Conservation (phyloP, 805 yeast genomes). For the Komagataella pastoris region DNA sequence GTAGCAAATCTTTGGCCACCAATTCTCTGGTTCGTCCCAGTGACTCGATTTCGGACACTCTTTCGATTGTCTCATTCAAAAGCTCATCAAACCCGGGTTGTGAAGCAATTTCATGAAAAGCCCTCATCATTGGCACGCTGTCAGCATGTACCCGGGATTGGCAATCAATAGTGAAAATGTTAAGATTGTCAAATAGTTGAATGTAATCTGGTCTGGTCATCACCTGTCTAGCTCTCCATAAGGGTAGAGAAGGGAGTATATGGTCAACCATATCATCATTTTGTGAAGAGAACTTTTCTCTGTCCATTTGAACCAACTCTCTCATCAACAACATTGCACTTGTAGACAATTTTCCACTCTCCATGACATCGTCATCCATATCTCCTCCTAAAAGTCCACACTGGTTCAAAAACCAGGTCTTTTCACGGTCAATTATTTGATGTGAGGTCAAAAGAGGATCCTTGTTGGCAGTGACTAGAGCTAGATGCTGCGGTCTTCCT, state of each 20-base stretch:
- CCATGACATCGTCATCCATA: constrained; percentile 89
- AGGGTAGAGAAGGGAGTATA: constrained; percentile 56
- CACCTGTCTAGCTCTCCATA: constrained; percentile 75
- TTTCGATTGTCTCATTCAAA: constrained; percentile 46
- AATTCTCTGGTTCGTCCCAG: constrained; percentile 68
- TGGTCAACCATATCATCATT: constrained; percentile 22
- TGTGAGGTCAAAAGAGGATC: constrained; percentile 52
- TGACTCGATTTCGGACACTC: constrained; percentile 68
- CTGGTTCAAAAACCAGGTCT: constrained; percentile 76
- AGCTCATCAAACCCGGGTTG: constrained; percentile 61
- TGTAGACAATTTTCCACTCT: constrained; percentile 61
- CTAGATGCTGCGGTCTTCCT: constrained; percentile 74
- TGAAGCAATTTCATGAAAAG: constrained; percentile 64
- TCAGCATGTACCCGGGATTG: constrained; percentile 66
- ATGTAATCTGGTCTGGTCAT: constrained; percentile 81
- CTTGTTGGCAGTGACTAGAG: constrained; percentile 49
- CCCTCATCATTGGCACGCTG: constrained; percentile 83
- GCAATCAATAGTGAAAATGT: constrained; percentile 70
- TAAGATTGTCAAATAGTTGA: constrained; percentile 59
- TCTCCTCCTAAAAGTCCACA: constrained; percentile 65
- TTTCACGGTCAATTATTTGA: constrained; percentile 61
- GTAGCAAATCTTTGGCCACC: constrained; percentile 52
- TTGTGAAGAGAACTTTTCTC: constrained; percentile 13
- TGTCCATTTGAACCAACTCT: constrained; percentile 60
- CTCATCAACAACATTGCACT: constrained; percentile 64